These are phyloP conservation scores for Calonectria montana DNA, from an alignment of 2,329 filamentous ascomycete species.

Conservation along the genomic window DNA sequence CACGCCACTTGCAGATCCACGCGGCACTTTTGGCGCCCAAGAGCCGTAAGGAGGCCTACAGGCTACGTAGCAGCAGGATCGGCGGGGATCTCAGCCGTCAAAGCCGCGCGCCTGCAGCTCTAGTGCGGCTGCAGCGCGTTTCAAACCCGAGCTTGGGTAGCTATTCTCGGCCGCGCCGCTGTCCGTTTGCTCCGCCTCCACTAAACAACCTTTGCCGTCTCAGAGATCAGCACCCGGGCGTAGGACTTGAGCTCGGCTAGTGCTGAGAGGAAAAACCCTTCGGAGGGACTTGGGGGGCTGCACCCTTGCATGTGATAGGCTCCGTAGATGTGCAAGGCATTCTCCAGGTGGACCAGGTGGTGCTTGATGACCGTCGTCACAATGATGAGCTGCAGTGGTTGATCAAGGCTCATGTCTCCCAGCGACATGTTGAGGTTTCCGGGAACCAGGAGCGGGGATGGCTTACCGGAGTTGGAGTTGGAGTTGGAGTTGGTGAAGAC, in stretches of 20 bases:
- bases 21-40: too few relatives aligned
- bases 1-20: too few relatives aligned
- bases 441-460: background rate
- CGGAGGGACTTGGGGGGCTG: background rate
- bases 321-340: background rate
- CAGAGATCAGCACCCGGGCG: background rate
- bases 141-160: too few relatives aligned
- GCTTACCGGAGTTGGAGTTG: too few relatives aligned
- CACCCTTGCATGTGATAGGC: background rate
- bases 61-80: too few relatives aligned
- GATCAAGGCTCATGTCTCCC: background rate
- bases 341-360: background rate
- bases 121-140: too few relatives aligned
- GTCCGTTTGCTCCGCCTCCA: too few relatives aligned
- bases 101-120: too few relatives aligned
- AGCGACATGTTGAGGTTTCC: background rate
- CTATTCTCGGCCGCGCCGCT: too few relatives aligned
- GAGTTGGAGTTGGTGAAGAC: too few relatives aligned
- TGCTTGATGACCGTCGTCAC: background rate
- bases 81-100: too few relatives aligned
- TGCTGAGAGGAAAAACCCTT: background rate
- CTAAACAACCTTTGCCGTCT: background rate
- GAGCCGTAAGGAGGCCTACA: too few relatives aligned
- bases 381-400: background rate
- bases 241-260: background rate